A percentile compares a stretch with the other conserved stretches of the same genome.
Conservation (phyloP, 2,329 filamentous ascomycete species). For the Nemania sp. region DNA sequence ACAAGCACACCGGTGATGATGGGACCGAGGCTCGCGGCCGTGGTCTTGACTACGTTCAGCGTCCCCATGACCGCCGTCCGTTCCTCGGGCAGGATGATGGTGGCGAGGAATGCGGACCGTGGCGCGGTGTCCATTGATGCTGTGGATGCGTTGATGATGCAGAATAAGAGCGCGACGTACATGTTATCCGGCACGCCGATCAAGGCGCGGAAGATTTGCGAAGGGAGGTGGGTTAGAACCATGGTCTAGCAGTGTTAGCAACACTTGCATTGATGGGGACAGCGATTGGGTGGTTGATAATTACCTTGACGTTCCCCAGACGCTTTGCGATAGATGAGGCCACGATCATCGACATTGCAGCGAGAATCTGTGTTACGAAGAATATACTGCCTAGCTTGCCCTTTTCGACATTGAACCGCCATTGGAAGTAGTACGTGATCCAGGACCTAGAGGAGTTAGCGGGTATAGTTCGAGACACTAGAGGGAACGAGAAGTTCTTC, state of each 20-base stretch:
- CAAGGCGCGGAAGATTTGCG: conserved; percentile 65
- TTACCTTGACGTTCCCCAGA: conserved; percentile 66
- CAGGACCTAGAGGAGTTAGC: conserved; percentile 56
- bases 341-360: conserved; percentile 55
- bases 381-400: conserved; percentile 59
- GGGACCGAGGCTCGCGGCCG: conserved; percentile 64
- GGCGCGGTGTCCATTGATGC: conserved; percentile 74
- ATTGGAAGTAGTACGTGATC: conserved; percentile 62
- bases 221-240: conserved; percentile 76
- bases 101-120: conserved; percentile 69
- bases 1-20: conserved; percentile 67
- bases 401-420: conserved; percentile 52
- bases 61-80: conserved; percentile 74
- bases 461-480: conserved; percentile 29
- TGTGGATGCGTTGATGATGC: conserved; percentile 64
- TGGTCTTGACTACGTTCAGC: conserved; percentile 71
- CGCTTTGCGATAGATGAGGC: conserved; percentile 60
- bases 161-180: conserved; percentile 60
- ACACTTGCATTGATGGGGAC: neutral
- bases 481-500: conserved; percentile 37
- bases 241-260: conserved; percentile 57
- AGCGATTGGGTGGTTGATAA: conserved; percentile 34
- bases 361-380: conserved; percentile 57
- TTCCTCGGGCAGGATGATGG: conserved; percentile 65
- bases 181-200: conserved; percentile 62